phyloP scores from a whole-genome alignment of 2,329 filamentous ascomycete species.

The Colletotrichum sp. region DNA sequence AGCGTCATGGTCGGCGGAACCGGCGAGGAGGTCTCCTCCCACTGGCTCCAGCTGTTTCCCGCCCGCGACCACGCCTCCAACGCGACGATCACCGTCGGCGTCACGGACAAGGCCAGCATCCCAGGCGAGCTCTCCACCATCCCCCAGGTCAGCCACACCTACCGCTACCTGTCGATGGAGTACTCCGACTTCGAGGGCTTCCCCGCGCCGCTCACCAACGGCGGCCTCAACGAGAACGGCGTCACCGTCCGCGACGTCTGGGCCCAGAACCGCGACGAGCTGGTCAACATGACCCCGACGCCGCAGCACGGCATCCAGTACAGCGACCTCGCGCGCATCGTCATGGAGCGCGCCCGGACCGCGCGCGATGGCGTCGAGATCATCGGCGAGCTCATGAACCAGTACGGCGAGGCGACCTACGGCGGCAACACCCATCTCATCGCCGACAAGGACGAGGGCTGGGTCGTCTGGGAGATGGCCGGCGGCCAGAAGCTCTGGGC shows the following conservation, averaged over 20 bases:
- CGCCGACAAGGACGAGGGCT: conserved; percentile 34
- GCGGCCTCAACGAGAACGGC: conserved; percentile 46
- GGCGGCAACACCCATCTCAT: conserved; percentile 48
- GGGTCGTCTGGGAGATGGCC: conserved; percentile 32
- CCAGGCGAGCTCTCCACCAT: conserved; percentile 31
- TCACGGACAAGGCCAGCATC: conserved; percentile 40
- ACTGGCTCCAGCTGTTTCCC: conserved; percentile 51
- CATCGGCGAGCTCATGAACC: conserved; percentile 40
- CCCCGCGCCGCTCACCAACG: conserved; percentile 46
- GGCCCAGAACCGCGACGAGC: conserved; percentile 41
- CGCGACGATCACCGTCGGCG: conserved; percentile 45
- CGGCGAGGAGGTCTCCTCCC: conserved; percentile 50
- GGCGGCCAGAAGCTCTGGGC: conserved; percentile 30
- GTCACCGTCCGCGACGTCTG: conserved; percentile 45
- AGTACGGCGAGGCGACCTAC: conserved; percentile 45
- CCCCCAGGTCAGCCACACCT: conserved; percentile 28
- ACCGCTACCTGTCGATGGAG: conserved; percentile 32
- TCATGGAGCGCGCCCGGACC: conserved; percentile 42
- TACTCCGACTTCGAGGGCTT: conserved; percentile 45
- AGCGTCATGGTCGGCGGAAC: conserved; percentile 49
- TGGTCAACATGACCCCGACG: conserved; percentile 43
- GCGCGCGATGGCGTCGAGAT: conserved; percentile 46
- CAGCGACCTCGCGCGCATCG: conserved; percentile 42
- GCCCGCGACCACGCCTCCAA: conserved; percentile 43
- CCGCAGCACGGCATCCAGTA: conserved; percentile 45